A percentile compares a stretch with the other conserved stretches of the same genome.
Conservation (phyloP, 2,329 filamentous ascomycete species). For the Curvularia verruculosa region DNA sequence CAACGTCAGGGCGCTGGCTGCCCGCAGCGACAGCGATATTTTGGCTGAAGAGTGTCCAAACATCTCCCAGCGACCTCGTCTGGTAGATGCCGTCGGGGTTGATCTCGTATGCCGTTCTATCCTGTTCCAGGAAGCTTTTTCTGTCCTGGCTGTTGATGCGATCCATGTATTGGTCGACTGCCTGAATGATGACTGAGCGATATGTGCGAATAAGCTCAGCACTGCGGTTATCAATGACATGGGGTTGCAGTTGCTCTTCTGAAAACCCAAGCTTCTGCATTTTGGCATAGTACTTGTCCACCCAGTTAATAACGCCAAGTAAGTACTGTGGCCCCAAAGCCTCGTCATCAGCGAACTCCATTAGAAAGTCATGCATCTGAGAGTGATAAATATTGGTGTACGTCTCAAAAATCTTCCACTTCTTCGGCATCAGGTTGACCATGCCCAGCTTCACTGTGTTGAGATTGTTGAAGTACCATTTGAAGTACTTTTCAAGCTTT, state of each 20-base stretch:
- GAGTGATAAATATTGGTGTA: slow-evolving; percentile 91
- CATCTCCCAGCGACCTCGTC: slow-evolving; percentile 87
- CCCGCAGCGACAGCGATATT: slow-evolving; percentile 85
- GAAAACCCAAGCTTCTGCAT: slow-evolving; percentile 88
- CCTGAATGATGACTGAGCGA: slow-evolving; percentile 91
- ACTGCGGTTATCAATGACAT: slow-evolving; percentile 89
- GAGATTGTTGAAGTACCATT: slow-evolving; percentile 98
- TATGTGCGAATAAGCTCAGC: slow-evolving; percentile 91
- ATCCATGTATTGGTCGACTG: slow-evolving; percentile 97
- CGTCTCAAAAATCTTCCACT: slow-evolving; percentile 93
- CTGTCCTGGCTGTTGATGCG: slow-evolving; percentile 84
- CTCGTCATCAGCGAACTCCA: slow-evolving; percentile 81
- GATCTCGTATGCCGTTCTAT: slow-evolving; percentile 77
- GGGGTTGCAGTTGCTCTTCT: slow-evolving; percentile 77
- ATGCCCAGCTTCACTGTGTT: slow-evolving; percentile 94
- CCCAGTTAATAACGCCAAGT: slow-evolving; percentile 92
- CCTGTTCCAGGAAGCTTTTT: slow-evolving; percentile 79
- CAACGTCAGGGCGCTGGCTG: slow-evolving; percentile 85
- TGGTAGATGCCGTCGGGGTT: slow-evolving; percentile 84
- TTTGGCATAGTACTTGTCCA: slow-evolving; percentile 93
- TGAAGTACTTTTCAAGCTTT: slow-evolving; percentile 82
- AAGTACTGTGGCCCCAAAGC: slow-evolving; percentile 85
- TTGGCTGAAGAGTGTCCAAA: slow-evolving; percentile 97
- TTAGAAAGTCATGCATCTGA: slow-evolving; percentile 93
- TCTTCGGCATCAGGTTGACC: slow-evolving; percentile 88